These are phyloP conservation scores for Epichloe amarillans DNA, from an alignment of 2,329 filamentous ascomycete genomes.

Conservation along the genomic window DNA sequence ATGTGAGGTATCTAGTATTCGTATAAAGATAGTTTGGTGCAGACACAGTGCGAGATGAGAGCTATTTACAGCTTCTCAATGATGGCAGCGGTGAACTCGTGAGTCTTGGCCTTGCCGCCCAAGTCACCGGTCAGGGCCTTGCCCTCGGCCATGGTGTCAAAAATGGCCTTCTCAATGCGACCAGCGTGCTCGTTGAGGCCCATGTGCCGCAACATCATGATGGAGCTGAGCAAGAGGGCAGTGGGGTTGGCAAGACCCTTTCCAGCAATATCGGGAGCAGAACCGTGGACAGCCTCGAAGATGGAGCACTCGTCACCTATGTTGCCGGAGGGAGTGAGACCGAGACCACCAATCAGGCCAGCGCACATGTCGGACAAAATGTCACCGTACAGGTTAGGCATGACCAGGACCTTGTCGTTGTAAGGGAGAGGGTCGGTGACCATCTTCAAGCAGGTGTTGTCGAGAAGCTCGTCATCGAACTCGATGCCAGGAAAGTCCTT, in stretches of 20 bases:
- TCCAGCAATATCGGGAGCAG: constrained; percentile 90
- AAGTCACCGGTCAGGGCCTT: constrained; percentile 93
- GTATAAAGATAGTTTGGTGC: not conserved
- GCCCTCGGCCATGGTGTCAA: constrained; percentile 89
- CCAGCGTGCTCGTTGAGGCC: constrained; percentile 69
- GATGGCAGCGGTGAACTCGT: constrained; percentile 87
- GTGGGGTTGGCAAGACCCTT: constrained; percentile 96
- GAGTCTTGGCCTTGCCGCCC: constrained; percentile 89
- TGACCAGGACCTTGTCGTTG: constrained; percentile 98
- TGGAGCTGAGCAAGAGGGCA: constrained; percentile 83
- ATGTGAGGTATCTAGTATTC: constrained; percentile 1
- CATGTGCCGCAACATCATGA: constrained; percentile 99
- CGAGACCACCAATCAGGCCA: constrained; percentile 92
- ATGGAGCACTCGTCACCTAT: constrained; percentile 99
- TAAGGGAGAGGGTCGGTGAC: constrained; percentile 91
- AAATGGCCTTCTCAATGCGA: constrained; percentile 88
- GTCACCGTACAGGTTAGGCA: constrained; percentile 98
- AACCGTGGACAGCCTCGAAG: constrained; percentile 98
- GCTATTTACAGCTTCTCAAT: constrained; percentile 51
- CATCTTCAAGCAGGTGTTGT: constrained; percentile 99
- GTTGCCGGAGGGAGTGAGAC: constrained; percentile 94
- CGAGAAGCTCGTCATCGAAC: constrained; percentile 94
- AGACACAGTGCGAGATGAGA: not conserved
- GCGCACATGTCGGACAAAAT: constrained; percentile 99
- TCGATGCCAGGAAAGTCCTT: constrained; percentile 94